Percentiles rank a stretch among this genome's conserved stretches.
phyloP scores from a whole-genome alignment of 176 grass and related monocot genomes.

The Rhynchospora tenuis region DNA sequence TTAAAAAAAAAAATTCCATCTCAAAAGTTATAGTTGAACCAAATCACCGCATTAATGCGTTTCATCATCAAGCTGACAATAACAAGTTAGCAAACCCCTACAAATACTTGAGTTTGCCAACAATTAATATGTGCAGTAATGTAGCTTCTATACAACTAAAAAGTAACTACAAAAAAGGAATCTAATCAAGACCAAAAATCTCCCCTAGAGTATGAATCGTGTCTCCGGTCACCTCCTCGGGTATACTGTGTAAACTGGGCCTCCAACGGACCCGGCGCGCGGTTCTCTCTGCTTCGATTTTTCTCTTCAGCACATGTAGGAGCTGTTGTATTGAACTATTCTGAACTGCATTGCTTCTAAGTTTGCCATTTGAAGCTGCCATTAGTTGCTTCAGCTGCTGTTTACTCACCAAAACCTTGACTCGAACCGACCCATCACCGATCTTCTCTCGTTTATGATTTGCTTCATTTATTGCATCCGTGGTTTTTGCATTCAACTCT shows the following conservation, averaged over 20 bases:
- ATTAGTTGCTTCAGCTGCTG: conserved; percentile 66
- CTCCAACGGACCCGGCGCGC: conserved; percentile 37
- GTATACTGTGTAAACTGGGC: conserved; percentile 65
- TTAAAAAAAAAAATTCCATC: neutral
- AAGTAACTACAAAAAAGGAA: neutral
- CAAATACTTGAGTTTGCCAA: conserved; percentile 18
- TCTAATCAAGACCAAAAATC: neutral
- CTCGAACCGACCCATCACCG: conserved; percentile 28
- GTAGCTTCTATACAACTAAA: conserved; percentile 2
- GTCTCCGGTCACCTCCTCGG: conserved; percentile 33
- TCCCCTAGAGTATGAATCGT: neutral
- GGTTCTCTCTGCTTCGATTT: neutral
- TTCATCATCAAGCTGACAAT: neutral
- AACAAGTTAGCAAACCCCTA: conserved; percentile 11
- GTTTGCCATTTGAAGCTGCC: conserved; percentile 26
- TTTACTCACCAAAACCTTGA: conserved; percentile 71
- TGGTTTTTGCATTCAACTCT: conserved; percentile 46
- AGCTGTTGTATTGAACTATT: conserved; percentile 49
- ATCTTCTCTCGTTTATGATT: neutral
- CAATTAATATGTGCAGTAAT: neutral
- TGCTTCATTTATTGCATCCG: conserved; percentile 41
- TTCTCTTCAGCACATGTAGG: conserved; percentile 46
- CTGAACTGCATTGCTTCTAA: neutral
- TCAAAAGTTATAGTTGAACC: neutral
- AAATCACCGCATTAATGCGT: neutral